Evolutionary conservation across 805 yeast species (phyloP).

Genomic region (Candida nitratophila): DNA sequence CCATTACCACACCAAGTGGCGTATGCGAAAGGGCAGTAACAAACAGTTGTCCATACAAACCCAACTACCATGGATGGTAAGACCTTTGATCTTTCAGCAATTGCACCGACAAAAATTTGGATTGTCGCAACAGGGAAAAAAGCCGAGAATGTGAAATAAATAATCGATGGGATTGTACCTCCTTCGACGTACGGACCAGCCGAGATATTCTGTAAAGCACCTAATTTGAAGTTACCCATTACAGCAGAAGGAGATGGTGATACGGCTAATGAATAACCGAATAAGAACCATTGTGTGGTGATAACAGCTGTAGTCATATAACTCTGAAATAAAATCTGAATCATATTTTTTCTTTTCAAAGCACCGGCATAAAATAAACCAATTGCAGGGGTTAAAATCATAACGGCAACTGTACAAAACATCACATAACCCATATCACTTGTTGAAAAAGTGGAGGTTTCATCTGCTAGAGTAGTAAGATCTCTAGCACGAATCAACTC

Average conservation of each 20-base stretch:
- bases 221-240: constrained; percentile 31
- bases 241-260: constrained; percentile 26
- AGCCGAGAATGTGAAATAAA: constrained; percentile 35
- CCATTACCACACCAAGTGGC: constrained; percentile 42
- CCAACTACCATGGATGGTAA: constrained; percentile 35
- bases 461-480: constrained; percentile 24
- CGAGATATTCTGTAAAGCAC: constrained; percentile 32
- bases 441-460: constrained; percentile 27
- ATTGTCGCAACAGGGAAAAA: constrained; percentile 43
- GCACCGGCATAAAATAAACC: constrained; percentile 39
- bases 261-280: constrained; percentile 38
- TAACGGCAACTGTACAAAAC: constrained; percentile 41
- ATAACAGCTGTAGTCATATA: constrained; percentile 34
- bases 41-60: constrained; percentile 33
- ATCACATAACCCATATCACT: constrained; percentile 45
- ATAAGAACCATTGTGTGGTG: constrained; percentile 36
- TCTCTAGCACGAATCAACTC: constrained; percentile 8
- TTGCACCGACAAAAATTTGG: constrained; percentile 39
- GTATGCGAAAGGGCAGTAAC: constrained; percentile 38
- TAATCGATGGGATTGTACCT: constrained; percentile 40
- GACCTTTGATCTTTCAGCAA: constrained; percentile 36
- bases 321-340: constrained; percentile 37
- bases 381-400: constrained; percentile 39
- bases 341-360: constrained; percentile 33
- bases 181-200: constrained; percentile 37